A percentile compares a stretch with the other conserved stretches of the same genome.
These are phyloP conservation scores for Gossypium longicalyx DNA, from an alignment of 345 rosid species.

Conservation along the genomic window DNA sequence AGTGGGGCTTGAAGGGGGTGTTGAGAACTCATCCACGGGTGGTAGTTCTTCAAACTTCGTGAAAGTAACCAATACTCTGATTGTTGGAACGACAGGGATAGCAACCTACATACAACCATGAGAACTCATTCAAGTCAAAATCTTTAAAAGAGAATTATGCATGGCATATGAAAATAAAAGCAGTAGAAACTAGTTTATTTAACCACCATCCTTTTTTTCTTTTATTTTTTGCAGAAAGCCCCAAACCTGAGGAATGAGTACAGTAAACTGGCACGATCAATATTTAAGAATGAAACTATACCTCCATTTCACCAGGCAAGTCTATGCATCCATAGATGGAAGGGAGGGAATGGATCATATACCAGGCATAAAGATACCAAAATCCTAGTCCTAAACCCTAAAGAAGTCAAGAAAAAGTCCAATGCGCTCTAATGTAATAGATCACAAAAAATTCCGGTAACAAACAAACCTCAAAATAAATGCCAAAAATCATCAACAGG, in stretches of 20 bases:
- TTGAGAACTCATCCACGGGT: constrained; percentile 74
- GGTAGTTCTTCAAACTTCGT: constrained; percentile 88
- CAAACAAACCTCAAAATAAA: background rate
- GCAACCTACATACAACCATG: constrained; percentile 61
- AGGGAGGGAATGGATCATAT: background rate
- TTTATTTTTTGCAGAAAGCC: background rate
- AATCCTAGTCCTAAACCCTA: background rate
- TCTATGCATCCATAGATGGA: background rate
- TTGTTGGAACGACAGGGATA: constrained; percentile 93
- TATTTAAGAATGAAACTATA: background rate
- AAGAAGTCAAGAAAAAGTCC: background rate
- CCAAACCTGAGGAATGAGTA: background rate
- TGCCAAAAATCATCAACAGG: background rate
- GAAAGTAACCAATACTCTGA: constrained; percentile 83
- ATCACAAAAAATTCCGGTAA: background rate
- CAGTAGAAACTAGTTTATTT: background rate
- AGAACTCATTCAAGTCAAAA: constrained; percentile 9
- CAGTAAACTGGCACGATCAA: background rate
- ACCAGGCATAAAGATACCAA: background rate
- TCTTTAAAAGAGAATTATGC: background rate
- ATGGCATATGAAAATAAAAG: background rate
- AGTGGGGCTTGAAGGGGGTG: constrained; percentile 89
- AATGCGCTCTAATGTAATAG: background rate
- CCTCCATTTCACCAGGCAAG: background rate
- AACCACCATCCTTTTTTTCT: background rate